These are phyloP conservation scores for Podila minutissima DNA, from an alignment of 192 early-diverging fungal species.

Conservation along the genomic window DNA sequence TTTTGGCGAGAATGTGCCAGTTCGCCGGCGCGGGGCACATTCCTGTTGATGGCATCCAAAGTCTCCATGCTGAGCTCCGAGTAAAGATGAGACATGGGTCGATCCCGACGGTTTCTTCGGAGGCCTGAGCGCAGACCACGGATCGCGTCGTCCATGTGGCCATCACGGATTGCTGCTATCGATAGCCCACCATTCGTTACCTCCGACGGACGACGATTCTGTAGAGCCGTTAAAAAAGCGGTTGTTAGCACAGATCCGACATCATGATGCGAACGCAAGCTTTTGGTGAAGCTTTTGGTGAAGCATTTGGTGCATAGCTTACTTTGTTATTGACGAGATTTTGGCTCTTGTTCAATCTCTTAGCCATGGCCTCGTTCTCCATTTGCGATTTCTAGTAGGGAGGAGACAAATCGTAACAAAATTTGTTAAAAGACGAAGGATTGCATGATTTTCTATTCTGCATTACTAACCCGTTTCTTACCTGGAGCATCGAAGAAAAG, in stretches of 20 bases:
- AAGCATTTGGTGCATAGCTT: not conserved
- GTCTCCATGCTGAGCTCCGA: constrained; percentile 47
- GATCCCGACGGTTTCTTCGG: constrained; percentile 29
- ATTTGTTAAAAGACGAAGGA: not conserved
- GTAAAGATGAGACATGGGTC: constrained; percentile 53
- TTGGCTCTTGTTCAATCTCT: constrained; percentile 30
- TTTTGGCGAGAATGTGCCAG: constrained; percentile 37
- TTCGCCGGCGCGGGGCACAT: constrained; percentile 26
- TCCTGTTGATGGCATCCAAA: constrained; percentile 26
- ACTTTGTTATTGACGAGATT: constrained; percentile 12
- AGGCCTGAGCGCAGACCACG: constrained; percentile 45
- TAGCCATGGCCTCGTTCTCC: constrained; percentile 51
- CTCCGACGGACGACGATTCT: constrained; percentile 31
- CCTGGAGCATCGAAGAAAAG: constrained; percentile 58
- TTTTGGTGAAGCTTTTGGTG: too few relatives aligned
- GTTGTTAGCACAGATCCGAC: not conserved
- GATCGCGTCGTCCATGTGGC: constrained; percentile 54
- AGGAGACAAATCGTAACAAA: not conserved
- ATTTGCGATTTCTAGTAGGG: constrained; percentile 25
- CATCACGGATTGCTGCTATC: constrained; percentile 38
- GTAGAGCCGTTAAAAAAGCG: not conserved
- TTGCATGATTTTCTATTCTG: too few relatives aligned
- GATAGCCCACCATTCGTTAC: constrained; percentile 13
- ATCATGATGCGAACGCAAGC: not conserved
- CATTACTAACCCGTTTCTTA: constrained; percentile 7